Evolutionary conservation across 2,329 filamentous ascomycete species (phyloP), one percentile per base, ranked within the genome.

Genomic region (Cordyceps tenuipes): DNA sequence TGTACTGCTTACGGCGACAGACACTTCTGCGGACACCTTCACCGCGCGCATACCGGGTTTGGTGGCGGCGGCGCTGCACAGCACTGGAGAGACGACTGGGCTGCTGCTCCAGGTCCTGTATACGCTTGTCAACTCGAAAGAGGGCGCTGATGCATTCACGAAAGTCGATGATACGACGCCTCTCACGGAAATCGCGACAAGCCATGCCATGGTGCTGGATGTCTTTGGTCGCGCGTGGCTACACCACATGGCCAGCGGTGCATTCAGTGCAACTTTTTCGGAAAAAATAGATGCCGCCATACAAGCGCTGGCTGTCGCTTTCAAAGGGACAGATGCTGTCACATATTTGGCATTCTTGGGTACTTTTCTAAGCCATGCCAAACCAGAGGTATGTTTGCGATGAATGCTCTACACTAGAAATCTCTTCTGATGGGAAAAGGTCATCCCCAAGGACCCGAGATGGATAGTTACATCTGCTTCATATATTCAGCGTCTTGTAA

Each of bases 261-360:
- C 62, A 26, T 61, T 79, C n/a, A 55, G 53, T 5, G 41, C 62
- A 19, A 41, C 61, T 26, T 62, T 79, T 41, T 64, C 67, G 41
- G 51, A 57, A 12, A 78, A 76, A 62, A 75, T 87, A 47, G 75
- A 82, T 63, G 62, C 66, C 13, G 75, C 75, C 3, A 72, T 87
- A 4, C 73, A 76, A 41, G 70, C 68, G 9, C 73, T 87, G 3
- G 73, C 81, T 7, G 73, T 78, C 8, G 77, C 78, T 0, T 87
- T 85, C 66, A 79, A 75, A 43, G 79, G 78, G 12, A 86, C 83
- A 10, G 83, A 87, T 66, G 82, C 77, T 5, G 80, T 83, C 4
- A 86, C 82, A 0, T 72, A 87, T 3, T 71, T 87, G 2, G 75
- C 75, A 44, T 86, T 86, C 65, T 65, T 85, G n/a, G 79, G 77